Base-by-base conservation (phyloP, 2,329 filamentous ascomycete species). In the Colletotrichum cuscutae region DNA sequence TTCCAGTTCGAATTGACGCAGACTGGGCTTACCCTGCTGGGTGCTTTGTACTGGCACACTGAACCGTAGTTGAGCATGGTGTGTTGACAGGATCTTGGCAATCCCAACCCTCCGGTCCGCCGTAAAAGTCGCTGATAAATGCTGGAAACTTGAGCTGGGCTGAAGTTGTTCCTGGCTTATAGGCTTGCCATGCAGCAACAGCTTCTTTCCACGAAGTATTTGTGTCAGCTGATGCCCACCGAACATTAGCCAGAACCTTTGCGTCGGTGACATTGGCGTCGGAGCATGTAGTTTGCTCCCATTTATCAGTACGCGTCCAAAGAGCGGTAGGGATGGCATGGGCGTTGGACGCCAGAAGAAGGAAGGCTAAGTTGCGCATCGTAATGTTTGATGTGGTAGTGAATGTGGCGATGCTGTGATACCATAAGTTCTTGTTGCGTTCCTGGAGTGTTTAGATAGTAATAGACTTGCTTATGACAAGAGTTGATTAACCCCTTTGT, bases 251-350 rank as follows among this genome's bases (percentile, higher is more conserved):
- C 19, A 26, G n/a, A 1, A 67, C 63, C n/a, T 71, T 67, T 24
- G 68, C 68, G 15, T 71, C 62, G 30, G 68, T 71, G 42, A 71
- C 67, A n/a, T 67, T 30, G 19, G 68, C 13, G 8, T 67, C 62
- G 5, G 68, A 49, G 11, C 68, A 67, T 1, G 12, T 49, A 7
- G 59, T 42, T 0, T 30, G 24, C 5, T 71, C 30, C 68, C 68
- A 71, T 3, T 28, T 60, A n/a, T 24, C 37, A 9, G 12, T 4
- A 19, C 66, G 59, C 1, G 22, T 2, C 52, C 26, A 65, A 0
- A 35, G 22, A 9, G 11, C 8, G 3, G 63, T 15, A 0, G 62
- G 68, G 3, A 35, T 32, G 4, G 68, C 56, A 5, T 0, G 46
- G 0, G 46, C 63, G 2, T 28, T 56, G n/a, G 26, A n/a, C 6